phyloP scores from a whole-genome alignment of 352 stramenopile genomes.

The Elongisporangium undulatum region DNA sequence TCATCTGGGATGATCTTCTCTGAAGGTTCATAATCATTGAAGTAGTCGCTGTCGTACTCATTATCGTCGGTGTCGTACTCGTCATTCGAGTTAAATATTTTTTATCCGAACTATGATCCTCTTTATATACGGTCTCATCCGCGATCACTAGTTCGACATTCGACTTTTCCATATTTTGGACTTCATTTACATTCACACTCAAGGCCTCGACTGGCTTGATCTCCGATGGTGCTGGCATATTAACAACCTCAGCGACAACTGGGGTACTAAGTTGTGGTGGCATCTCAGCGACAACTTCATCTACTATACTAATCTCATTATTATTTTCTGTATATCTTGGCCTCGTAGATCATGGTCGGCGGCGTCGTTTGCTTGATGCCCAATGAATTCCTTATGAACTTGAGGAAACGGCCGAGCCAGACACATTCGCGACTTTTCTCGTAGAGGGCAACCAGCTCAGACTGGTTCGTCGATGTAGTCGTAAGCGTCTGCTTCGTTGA shows the following conservation, averaged over 20 bases:
- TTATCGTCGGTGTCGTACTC: conserved; percentile 11
- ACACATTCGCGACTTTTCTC: too few relatives aligned
- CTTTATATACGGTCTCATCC: conserved; percentile 16
- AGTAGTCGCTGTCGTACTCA: conserved; percentile 4
- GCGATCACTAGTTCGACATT: conserved; percentile 17
- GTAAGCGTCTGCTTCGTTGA: too few relatives aligned
- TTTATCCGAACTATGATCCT: conserved; percentile 18
- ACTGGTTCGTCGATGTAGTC: too few relatives aligned
- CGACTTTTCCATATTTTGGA: conserved; percentile 20
- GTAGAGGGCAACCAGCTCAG: too few relatives aligned
- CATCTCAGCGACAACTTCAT: conserved; percentile 20
- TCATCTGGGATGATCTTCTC: too few relatives aligned
- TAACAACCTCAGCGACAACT: conserved; percentile 10
- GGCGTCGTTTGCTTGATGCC: too few relatives aligned
- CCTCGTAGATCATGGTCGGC: too few relatives aligned
- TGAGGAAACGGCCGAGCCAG: too few relatives aligned
- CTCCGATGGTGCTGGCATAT: conserved; percentile 19
- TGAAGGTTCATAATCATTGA: too few relatives aligned
- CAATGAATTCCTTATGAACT: too few relatives aligned
- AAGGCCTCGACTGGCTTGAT: conserved; percentile 16
- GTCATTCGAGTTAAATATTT: conserved; percentile 21
- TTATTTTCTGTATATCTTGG: too few relatives aligned
- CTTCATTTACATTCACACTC: conserved; percentile 19
- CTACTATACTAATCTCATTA: conserved; percentile 15
- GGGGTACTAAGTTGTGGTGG: conserved; percentile 6